Conservation (phyloP, 1,139 yeast genomes). For the Hyphopichia buzzinii region DNA sequence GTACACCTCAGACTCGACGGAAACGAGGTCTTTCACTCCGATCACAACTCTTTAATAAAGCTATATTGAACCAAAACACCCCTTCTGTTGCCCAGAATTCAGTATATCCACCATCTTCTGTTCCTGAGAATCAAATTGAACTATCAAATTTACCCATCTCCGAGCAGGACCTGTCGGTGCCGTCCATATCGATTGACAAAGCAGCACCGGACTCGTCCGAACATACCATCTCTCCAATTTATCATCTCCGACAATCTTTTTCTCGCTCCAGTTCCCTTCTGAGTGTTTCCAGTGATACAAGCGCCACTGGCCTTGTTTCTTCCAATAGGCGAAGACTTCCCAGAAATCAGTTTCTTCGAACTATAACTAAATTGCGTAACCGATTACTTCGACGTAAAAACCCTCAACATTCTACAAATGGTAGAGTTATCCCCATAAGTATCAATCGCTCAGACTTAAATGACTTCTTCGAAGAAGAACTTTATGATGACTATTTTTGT, state of each 20-base stretch:
- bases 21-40: conserved; percentile 74
- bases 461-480: conserved; percentile 24
- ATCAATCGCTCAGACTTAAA: conserved; percentile 31
- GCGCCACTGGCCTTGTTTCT: conserved; percentile 16
- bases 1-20: conserved; percentile 39
- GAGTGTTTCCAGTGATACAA: conserved; percentile 17
- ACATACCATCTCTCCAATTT: conserved; percentile 13
- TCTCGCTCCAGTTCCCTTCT: conserved; percentile 18
- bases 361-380: conserved; percentile 21
- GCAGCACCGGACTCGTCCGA: conserved; percentile 18
- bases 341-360: conserved; percentile 15
- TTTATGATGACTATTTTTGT: conserved; percentile 22
- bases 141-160: background rate
- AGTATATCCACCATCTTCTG: background rate
- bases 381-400: conserved; percentile 41
- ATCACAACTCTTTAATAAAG: conserved; percentile 66
- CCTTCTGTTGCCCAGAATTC: conserved; percentile 1
- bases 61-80: conserved; percentile 19
- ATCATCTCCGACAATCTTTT: background rate
- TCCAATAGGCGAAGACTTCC: conserved; percentile 18
- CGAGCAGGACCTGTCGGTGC: background rate
- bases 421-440: conserved; percentile 72
- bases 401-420: conserved; percentile 59
- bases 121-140: background rate
- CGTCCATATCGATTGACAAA: background rate